Evolutionary conservation across 805 yeast species (phyloP).

Genomic region (Komagataella ulmi): DNA sequence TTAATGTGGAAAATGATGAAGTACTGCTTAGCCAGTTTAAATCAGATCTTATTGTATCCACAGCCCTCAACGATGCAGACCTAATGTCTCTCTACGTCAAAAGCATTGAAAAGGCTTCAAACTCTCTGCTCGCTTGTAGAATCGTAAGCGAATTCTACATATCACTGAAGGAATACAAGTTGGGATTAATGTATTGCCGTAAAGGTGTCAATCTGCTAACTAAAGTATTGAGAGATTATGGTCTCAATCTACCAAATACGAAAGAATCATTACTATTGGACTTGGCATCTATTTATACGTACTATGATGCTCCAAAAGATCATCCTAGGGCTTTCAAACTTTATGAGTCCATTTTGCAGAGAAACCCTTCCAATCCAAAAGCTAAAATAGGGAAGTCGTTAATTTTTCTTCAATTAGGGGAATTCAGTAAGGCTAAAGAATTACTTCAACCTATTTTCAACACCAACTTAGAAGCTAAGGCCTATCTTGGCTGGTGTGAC

Average conservation of each 20-base stretch:
- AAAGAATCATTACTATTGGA: constrained; percentile 47
- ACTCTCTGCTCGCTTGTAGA: constrained; percentile 48
- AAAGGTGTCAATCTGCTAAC: constrained; percentile 46
- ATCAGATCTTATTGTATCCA: neutral
- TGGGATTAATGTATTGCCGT: constrained; percentile 46
- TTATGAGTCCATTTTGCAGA: constrained; percentile 45
- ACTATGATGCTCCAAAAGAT: constrained; percentile 85
- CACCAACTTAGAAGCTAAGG: constrained; percentile 41
- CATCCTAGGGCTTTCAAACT: constrained; percentile 59
- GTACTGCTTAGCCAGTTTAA: constrained; percentile 4
- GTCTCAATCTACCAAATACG: constrained; percentile 34
- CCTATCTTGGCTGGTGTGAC: constrained; percentile 73
- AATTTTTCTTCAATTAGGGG: constrained; percentile 54
- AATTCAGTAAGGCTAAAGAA: constrained; percentile 37
- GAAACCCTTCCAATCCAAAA: constrained; percentile 27
- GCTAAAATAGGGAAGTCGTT: constrained; percentile 78
- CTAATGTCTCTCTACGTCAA: constrained; percentile 19
- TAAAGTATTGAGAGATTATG: constrained; percentile 28
- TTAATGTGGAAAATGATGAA: constrained; percentile 12
- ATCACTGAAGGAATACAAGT: constrained; percentile 46
- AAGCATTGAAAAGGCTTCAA: constrained; percentile 23
- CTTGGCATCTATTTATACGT: constrained; percentile 67
- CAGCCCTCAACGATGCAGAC: neutral
- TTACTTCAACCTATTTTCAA: constrained; percentile 38
- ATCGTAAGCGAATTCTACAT: constrained; percentile 49